These are phyloP conservation scores for Fusarium oligoseptatum DNA, from an alignment of 2,329 filamentous ascomycete genomes.

Conservation along the genomic window DNA sequence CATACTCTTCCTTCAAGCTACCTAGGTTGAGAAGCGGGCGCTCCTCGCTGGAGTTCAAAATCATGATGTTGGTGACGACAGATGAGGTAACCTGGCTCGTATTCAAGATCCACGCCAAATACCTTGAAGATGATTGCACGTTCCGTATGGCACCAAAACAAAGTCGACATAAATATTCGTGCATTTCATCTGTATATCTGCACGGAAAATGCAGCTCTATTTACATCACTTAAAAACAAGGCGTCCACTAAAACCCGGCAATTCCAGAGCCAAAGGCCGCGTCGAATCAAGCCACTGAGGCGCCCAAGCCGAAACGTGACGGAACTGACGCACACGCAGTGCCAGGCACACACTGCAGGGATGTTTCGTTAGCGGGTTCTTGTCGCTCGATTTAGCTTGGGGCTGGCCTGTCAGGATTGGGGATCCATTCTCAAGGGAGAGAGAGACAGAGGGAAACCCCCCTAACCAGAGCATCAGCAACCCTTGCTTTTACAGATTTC, in stretches of 20 bases:
- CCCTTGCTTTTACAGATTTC: constrained; percentile 32
- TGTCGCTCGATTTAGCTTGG: constrained; percentile 4
- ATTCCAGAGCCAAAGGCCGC: constrained; percentile 5
- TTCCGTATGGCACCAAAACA: neutral
- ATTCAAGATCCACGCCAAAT: neutral
- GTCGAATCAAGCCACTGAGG: constrained; percentile 39
- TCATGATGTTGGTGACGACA: neutral
- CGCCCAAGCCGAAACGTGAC: constrained; percentile 29
- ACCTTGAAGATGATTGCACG: neutral
- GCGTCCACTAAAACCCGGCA: constrained; percentile 23
- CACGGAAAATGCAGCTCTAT: neutral
- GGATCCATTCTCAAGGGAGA: constrained; percentile 32
- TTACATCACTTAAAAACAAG: constrained; percentile 5
- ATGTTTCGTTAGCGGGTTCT: constrained; percentile 2
- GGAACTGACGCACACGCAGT: neutral
- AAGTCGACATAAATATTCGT: neutral
- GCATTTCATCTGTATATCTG: neutral
- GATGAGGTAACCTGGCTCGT: neutral
- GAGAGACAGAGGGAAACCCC: constrained; percentile 12
- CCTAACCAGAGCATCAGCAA: constrained; percentile 35
- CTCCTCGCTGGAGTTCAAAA: neutral
- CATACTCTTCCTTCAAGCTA: neutral
- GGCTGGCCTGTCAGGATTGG: constrained; percentile 12
- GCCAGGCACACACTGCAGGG: neutral
- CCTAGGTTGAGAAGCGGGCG: neutral